A percentile compares a stretch with the other conserved stretches of the same genome.
phyloP scores from a whole-genome alignment of 163 green algal genomes.

The Scenedesmus sp. region DNA sequence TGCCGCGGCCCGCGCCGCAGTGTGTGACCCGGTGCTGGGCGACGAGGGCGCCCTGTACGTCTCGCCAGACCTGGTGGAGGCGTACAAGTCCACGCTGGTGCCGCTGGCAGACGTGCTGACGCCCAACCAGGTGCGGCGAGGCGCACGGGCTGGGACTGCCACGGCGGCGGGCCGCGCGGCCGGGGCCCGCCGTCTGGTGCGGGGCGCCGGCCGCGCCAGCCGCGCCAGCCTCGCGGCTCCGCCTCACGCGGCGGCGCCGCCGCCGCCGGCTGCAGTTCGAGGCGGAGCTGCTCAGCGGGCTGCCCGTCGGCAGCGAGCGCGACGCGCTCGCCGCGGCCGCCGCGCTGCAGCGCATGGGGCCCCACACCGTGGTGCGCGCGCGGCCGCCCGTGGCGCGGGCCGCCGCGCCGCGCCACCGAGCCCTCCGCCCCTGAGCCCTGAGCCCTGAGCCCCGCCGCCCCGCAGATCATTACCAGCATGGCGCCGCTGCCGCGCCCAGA shows the following conservation, averaged over 20 bases:
- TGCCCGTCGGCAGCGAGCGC: conserved; percentile 58
- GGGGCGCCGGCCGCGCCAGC: too few relatives aligned
- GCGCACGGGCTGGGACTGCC: too few relatives aligned
- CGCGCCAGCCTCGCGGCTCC: too few relatives aligned
- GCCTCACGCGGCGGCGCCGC: too few relatives aligned
- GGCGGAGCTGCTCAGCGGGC: conserved; percentile 82
- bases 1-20: too few relatives aligned
- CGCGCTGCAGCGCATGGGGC: conserved; percentile 67
- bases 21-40: conserved; percentile 94
- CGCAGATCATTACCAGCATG: conserved; percentile 75
- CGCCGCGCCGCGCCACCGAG: background rate
- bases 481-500: conserved; percentile 31
- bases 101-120: conserved; percentile 80
- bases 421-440: too few relatives aligned
- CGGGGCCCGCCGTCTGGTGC: too few relatives aligned
- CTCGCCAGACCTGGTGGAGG: conserved; percentile 66
- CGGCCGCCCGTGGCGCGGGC: too few relatives aligned
- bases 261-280: too few relatives aligned
- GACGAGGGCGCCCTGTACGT: conserved; percentile 92
- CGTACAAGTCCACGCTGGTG: conserved; percentile 69
- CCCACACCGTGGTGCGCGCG: conserved; percentile 77
- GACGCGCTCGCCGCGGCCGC: conserved; percentile 69
- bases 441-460: too few relatives aligned
- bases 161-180: too few relatives aligned
- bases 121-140: too few relatives aligned